These are phyloP conservation scores for Nematocida sp. DNA, from an alignment of 371 early-diverging fungal species.

Conservation along the genomic window DNA sequence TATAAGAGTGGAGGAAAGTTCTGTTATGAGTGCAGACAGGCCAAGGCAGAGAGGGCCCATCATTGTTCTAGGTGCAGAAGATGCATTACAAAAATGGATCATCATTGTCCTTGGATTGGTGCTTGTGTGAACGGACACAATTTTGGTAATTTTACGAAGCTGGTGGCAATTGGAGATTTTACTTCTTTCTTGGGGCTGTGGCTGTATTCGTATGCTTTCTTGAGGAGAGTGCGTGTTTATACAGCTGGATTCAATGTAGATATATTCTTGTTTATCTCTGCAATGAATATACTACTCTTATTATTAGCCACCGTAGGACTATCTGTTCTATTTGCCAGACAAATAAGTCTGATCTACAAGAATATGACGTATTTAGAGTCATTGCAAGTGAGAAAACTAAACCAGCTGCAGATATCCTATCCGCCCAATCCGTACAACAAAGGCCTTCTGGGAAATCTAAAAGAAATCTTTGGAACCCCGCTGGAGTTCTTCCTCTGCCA, in stretches of 20 bases:
- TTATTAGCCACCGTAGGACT: slow-evolving; percentile 1
- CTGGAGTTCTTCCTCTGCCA: slow-evolving; percentile 46
- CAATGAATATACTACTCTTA: slow-evolving; percentile 1
- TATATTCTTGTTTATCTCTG: neutral
- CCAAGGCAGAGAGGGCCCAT: slow-evolving; percentile 82
- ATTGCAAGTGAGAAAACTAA: slow-evolving; percentile 12
- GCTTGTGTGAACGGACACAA: slow-evolving; percentile 80
- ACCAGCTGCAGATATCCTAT: neutral
- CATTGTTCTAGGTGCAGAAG: slow-evolving; percentile 88
- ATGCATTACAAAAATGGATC: slow-evolving; percentile 94
- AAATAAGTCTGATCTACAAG: neutral
- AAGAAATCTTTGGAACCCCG: slow-evolving; percentile 38
- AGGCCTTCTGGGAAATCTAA: slow-evolving; percentile 41
- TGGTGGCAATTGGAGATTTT: slow-evolving; percentile 51
- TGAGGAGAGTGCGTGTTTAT: neutral
- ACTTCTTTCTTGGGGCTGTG: neutral
- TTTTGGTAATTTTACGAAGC: slow-evolving; percentile 65
- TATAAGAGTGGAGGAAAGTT: slow-evolving; percentile 44
- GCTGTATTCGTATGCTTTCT: neutral
- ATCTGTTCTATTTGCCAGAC: slow-evolving; percentile 32
- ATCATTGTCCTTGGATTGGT: slow-evolving; percentile 93
- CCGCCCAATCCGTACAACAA: slow-evolving; percentile 54
- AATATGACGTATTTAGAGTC: slow-evolving; percentile 60
- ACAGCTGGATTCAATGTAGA: neutral
- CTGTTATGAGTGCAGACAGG: slow-evolving; percentile 68